phyloP scores from a whole-genome alignment of 805 yeast species.

The Tetrapisispora fleetii region DNA sequence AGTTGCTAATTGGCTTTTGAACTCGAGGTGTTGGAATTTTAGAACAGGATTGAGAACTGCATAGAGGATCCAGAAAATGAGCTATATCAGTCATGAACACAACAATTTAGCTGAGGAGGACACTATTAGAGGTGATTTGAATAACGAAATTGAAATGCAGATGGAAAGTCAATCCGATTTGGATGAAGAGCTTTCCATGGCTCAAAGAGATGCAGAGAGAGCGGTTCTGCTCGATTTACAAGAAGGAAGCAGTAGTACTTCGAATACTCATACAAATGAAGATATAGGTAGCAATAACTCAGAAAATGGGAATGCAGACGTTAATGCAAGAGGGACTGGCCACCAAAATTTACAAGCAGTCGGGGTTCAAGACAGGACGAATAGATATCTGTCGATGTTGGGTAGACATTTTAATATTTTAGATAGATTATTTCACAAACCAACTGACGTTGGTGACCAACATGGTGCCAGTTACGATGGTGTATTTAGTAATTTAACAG shows the following conservation, averaged over 20 bases:
- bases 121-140: not conserved
- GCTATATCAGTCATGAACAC: too few relatives aligned
- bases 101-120: too few relatives aligned
- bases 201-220: not conserved
- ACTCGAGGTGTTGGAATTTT: too few relatives aligned
- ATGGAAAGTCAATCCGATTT: not conserved
- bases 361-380: slow-evolving; percentile 13
- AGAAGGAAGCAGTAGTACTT: not conserved
- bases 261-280: not conserved
- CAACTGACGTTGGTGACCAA: slow-evolving; percentile 4
- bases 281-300: not conserved
- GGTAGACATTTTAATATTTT: slow-evolving; percentile 33
- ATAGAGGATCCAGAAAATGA: too few relatives aligned
- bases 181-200: not conserved
- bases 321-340: not conserved
- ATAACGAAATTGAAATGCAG: not conserved
- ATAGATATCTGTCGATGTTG: slow-evolving; percentile 18
- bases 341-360: not conserved
- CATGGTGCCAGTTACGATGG: slow-evolving; percentile 50
- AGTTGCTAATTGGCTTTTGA: too few relatives aligned
- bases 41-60: too few relatives aligned
- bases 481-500: slow-evolving; percentile 83
- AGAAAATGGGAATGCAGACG: not conserved
- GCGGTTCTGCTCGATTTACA: not conserved
- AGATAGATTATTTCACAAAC: slow-evolving; percentile 29